Evolutionary conservation across 805 yeast species (phyloP), one percentile per base, ranked within the genome.

Genomic region (Starmerella asiatica): DNA sequence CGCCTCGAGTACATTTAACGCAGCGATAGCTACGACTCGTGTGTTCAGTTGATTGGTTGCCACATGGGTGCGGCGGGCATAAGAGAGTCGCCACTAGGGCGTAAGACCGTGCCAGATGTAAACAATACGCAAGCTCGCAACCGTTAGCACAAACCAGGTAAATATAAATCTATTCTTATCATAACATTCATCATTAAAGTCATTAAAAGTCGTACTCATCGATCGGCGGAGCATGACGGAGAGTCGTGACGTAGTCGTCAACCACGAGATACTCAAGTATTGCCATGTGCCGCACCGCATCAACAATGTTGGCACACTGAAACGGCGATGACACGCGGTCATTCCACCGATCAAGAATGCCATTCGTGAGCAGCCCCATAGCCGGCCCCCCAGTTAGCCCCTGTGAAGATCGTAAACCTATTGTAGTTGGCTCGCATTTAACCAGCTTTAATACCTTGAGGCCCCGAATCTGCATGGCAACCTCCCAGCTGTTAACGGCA

Each of bases 271-370:
- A 45, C 17, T 47, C 43, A 31, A 51, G 37, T 3, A 34, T 19
- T 21, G 40, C 17, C 31, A 42, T 46, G n/a, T 18, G 20, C 5
- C 42, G 24, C 29, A 40, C 21, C 4, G 46, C 40, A 6, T 37
- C 40, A 15, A 49, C 23, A 15, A 50, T 27, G 19, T 42, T 42
- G 15, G 38, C 43, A 26, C 41, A 38, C 38, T 45, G 48, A 15
- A 50, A 36, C 9, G 52, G 51, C 12, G 47, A 45, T 9, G 45
- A 37, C 16, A 39, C 26, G 16, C 29, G 35, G 34, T 47, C 50
- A 37, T 49, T 42, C 47, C 50, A 49, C 32, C 43, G 45, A 15
- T 42, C 46, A 19, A 47, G 36, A 19, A 49, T 35, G 2, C 52
- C 51, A 32, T 47, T 43, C 15, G 49, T 40, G 21, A 46, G 40